Conservation (phyloP, 2,329 filamentous ascomycete species). For the Hypoxylon sp. region DNA sequence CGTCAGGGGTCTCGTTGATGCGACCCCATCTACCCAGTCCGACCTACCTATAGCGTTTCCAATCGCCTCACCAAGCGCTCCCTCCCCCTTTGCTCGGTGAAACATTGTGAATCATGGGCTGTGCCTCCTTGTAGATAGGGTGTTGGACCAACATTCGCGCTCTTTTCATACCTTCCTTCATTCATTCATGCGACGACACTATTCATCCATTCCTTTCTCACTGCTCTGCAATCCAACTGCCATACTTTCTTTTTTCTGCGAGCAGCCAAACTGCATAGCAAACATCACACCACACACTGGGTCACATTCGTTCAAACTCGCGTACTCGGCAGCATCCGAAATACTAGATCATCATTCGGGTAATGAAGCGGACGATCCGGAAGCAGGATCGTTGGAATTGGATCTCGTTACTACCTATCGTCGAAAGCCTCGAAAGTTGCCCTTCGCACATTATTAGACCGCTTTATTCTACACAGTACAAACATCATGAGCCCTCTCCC, state of each 20-base stretch:
- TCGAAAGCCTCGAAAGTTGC: background rate
- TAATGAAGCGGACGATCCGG: constrained; percentile 35
- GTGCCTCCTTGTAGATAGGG: constrained; percentile 17
- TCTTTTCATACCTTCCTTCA: constrained; percentile 17
- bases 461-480: background rate
- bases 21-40: constrained; percentile 16
- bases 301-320: constrained; percentile 25
- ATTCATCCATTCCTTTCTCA: constrained; percentile 23
- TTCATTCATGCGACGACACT: constrained; percentile 20
- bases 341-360: constrained; percentile 14
- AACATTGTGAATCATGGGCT: constrained; percentile 39
- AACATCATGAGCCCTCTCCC: constrained; percentile 40
- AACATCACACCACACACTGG: constrained; percentile 11
- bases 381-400: constrained; percentile 18
- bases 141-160: constrained; percentile 1
- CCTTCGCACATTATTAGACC: background rate
- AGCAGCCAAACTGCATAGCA: background rate
- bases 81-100: constrained; percentile 25
- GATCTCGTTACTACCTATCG: constrained; percentile 14
- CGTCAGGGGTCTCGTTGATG: constrained; percentile 39
- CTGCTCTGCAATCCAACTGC: constrained; percentile 11
- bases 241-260: constrained; percentile 8
- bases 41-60: constrained; percentile 9
- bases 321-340: constrained; percentile 33
- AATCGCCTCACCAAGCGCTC: constrained; percentile 28